Evolutionary conservation across 208 protist genomes (phyloP), one percentile per base, ranked within the genome.

Genomic region (Crithidia brevicula): DNA sequence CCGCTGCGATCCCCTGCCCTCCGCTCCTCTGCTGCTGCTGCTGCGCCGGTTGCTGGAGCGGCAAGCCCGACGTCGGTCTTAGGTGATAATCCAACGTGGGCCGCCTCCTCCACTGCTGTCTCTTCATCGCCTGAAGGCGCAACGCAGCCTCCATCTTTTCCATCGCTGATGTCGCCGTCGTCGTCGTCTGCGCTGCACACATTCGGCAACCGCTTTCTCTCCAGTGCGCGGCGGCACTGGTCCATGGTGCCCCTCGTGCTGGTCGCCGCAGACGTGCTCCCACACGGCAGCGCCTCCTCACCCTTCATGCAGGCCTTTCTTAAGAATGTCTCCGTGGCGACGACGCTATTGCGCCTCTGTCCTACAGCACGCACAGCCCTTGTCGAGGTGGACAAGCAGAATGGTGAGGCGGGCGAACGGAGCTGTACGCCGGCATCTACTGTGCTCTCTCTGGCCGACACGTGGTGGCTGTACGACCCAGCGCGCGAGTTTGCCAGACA

Each of bases 381-480:
- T n/a, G n/a, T n/a, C n/a, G n/a, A n/a, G n/a, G n/a, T n/a, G n/a
- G n/a, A n/a, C n/a, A n/a, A n/a, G n/a, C n/a, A n/a, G n/a, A n/a
- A n/a, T n/a, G n/a, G n/a, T n/a, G n/a, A n/a, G n/a, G n/a, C n/a
- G n/a, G n/a, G n/a, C n/a, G n/a, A n/a, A n/a, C n/a, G n/a, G n/a
- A n/a, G n/a, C n/a, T n/a, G n/a, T n/a, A n/a, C n/a, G n/a, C n/a
- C 53, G 7, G n/a, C 65, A 3, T 5, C 54, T 4, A 13, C 58
- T 13, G 16, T 25, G 15, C 50, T 54, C 28, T 54, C 46, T 22
- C 53, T 76, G 16, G 69, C 67, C 2, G 62, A 69, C 33, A 69
- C 70, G 52, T 89, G 83, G 80, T 86, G 80, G 80, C 61, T 83
- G n/a, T 89, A 82, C 68, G 67, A 77, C 51, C 49, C 77, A n/a